These are phyloP conservation scores for Rubia occidens DNA, from an alignment of 305 asterid species.

Conservation along the genomic window DNA sequence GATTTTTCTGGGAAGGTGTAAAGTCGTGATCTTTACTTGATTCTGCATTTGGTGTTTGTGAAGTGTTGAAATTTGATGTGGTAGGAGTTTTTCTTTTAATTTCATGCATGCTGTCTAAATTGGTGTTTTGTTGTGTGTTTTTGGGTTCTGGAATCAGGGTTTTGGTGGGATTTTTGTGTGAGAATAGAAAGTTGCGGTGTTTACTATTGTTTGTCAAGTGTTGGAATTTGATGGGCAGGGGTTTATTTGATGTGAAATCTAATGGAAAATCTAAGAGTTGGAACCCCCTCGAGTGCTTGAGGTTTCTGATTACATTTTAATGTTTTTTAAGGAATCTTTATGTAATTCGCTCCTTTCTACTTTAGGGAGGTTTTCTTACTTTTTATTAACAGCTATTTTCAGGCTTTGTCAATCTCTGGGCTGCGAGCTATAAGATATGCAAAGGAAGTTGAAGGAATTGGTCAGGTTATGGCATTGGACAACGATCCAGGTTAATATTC, in stretches of 20 bases:
- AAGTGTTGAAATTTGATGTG: background rate
- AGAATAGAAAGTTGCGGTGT: background rate
- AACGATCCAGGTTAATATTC: constrained; percentile 61
- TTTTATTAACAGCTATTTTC: background rate
- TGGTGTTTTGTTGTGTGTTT: background rate
- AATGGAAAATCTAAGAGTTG: no score
- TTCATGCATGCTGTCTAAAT: background rate
- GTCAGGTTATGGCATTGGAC: constrained; percentile 89
- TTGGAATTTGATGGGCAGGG: background rate
- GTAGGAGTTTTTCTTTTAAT: background rate
- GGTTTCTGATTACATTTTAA: constrained; percentile 38
- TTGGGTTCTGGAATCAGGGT: background rate
- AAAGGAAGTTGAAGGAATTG: constrained; percentile 83
- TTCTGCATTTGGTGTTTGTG: background rate
- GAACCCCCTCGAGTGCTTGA: constrained; percentile 79
- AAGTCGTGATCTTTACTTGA: background rate
- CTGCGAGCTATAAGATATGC: constrained; percentile 93
- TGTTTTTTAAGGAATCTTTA: constrained; percentile 11
- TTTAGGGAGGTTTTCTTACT: background rate
- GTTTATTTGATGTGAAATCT: background rate
- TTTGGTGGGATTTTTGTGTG: background rate
- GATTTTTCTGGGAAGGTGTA: background rate
- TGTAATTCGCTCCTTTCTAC: background rate
- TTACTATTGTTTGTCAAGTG: background rate
- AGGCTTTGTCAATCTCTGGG: constrained; percentile 97